phyloP scores from a whole-genome alignment of 441 rosid genomes.

The Iberis amara region DNA sequence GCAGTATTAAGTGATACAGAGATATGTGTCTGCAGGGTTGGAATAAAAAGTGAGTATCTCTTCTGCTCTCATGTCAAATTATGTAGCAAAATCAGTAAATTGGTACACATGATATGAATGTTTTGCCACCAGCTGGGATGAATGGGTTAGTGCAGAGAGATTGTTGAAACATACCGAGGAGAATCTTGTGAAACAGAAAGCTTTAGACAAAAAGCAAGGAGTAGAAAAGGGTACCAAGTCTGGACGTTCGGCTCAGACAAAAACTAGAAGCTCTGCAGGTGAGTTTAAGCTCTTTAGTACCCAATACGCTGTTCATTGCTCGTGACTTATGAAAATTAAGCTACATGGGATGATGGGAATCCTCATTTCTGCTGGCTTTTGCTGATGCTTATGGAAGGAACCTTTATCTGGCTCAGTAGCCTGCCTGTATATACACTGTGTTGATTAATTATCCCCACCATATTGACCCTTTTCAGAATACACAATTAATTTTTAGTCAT shows the following conservation, averaged over 20 bases:
- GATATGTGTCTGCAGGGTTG: conserved; percentile 76
- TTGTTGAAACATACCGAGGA: conserved; percentile 76
- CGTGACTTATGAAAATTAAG: not conserved
- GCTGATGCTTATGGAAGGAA: not conserved
- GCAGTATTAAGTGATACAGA: conserved; percentile 27
- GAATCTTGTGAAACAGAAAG: conserved; percentile 80
- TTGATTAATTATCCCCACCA: too few species aligned
- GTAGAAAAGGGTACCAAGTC: conserved; percentile 71
- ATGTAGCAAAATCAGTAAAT: conserved; percentile 4
- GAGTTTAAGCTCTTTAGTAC: conserved; percentile 23
- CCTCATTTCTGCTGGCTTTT: conserved; percentile 9
- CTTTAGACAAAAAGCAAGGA: conserved; percentile 73
- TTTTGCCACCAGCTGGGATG: conserved; percentile 96
- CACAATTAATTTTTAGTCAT: too few species aligned
- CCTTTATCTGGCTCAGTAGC: too few species aligned
- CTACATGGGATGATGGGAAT: not conserved
- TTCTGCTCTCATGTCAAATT: conserved; percentile 26
- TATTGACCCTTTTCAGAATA: too few species aligned
- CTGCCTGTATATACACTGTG: too few species aligned
- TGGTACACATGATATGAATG: conserved; percentile 42
- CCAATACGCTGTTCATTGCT: not conserved
- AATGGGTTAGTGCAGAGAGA: conserved; percentile 91
- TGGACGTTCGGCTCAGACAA: conserved; percentile 69
- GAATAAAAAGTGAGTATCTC: conserved; percentile 82
- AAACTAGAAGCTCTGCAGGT: conserved; percentile 76